These are phyloP conservation scores for Triadica sebifera DNA, from an alignment of 345 rosid species.

Conservation along the genomic window DNA sequence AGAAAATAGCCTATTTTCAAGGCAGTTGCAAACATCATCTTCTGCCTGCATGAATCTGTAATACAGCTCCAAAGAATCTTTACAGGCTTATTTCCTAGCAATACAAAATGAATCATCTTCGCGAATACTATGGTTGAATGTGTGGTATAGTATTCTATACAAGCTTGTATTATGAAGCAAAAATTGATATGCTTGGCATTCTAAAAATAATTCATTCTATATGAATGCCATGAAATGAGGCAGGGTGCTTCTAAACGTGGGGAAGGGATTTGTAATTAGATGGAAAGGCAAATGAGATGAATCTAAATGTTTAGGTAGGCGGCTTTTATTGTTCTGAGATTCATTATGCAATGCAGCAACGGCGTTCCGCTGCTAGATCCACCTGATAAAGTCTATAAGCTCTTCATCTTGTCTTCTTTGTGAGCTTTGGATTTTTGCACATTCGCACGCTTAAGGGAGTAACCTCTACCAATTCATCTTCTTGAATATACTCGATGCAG, in stretches of 20 bases:
- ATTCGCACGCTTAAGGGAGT: conserved; percentile 77
- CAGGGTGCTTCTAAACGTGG: conserved; percentile 2
- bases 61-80: conserved; percentile 2
- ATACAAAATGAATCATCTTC: conserved; percentile 1
- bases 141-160: neutral
- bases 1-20: neutral
- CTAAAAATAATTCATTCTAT: conserved; percentile 11
- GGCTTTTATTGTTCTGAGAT: neutral
- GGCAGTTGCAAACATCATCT: neutral
- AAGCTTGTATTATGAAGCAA: conserved; percentile 9
- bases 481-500: conserved; percentile 95
- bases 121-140: neutral
- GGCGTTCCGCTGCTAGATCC: conserved; percentile 7
- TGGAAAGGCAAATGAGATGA: neutral
- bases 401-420: conserved; percentile 51
- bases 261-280: neutral
- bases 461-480: conserved; percentile 97
- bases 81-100: conserved; percentile 6
- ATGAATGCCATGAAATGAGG: neutral
- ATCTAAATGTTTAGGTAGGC: neutral
- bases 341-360: neutral
- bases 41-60: neutral
- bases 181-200: conserved; percentile 4
- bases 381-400: neutral
- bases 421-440: conserved; percentile 84